A percentile compares a stretch with the other conserved stretches of the same genome.
Conservation (phyloP, 2,329 filamentous ascomycete genomes). For the Fusarium drepaniforme region DNA sequence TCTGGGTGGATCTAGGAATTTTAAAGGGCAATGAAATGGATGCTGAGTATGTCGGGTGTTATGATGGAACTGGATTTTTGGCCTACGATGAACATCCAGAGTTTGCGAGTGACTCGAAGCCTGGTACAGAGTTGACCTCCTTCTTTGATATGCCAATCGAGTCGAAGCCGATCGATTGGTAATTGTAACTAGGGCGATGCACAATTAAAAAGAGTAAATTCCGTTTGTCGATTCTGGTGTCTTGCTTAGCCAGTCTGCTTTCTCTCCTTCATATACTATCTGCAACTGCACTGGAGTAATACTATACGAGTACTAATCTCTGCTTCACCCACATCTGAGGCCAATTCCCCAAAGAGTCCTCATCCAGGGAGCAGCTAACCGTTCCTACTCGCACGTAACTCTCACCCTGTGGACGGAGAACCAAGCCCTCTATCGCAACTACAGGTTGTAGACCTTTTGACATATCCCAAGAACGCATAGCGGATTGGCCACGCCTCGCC, state of each 20-base stretch:
- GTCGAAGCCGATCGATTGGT: not conserved
- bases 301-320: not conserved
- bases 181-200: not conserved
- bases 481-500: too few relatives aligned
- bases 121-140: not conserved
- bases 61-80: slow-evolving; percentile 26
- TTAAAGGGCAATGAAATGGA: slow-evolving; percentile 28
- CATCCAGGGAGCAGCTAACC: not conserved
- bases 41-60: slow-evolving; percentile 34
- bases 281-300: not conserved
- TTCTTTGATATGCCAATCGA: not conserved
- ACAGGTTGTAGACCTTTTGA: not conserved
- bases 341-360: not conserved
- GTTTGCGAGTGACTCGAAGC: not conserved
- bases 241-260: not conserved
- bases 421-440: not conserved
- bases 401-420: not conserved
- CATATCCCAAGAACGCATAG: not conserved
- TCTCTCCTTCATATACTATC: not conserved
- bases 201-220: not conserved
- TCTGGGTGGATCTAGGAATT: slow-evolving; percentile 34
- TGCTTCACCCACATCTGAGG: not conserved
- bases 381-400: not conserved
- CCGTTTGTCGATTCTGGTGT: not conserved
- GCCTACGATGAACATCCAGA: slow-evolving; percentile 32